A percentile compares a stretch with the other conserved stretches of the same genome.
Evolutionary conservation across 2,329 filamentous ascomycete genomes (phyloP).

Genomic region (Alternaria incomplexa): DNA sequence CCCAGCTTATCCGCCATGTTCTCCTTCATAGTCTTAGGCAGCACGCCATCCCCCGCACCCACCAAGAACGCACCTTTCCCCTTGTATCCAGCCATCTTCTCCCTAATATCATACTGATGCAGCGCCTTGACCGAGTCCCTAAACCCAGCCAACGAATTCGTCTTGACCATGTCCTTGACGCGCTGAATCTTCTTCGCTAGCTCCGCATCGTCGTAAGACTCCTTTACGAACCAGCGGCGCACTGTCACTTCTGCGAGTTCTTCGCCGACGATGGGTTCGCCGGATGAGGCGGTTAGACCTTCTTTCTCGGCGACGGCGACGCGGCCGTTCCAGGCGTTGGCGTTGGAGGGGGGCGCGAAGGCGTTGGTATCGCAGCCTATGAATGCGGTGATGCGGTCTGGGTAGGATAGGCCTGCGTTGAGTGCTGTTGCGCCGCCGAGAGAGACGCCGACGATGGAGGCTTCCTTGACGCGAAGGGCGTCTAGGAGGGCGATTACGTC

Average conservation of each 20-base stretch:
- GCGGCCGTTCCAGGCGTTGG: constrained; percentile 79
- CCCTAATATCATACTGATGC: constrained; percentile 72
- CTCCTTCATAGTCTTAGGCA: constrained; percentile 80
- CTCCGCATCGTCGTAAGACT: constrained; percentile 62
- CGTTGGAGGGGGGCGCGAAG: constrained; percentile 74
- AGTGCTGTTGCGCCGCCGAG: constrained; percentile 81
- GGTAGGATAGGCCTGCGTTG: constrained; percentile 72
- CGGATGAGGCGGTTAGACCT: constrained; percentile 41
- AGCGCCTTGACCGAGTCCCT: constrained; percentile 71
- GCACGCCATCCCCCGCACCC: constrained; percentile 73
- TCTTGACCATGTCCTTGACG: constrained; percentile 72
- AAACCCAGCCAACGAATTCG: constrained; percentile 74
- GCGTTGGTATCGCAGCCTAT: constrained; percentile 82
- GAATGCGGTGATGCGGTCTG: constrained; percentile 64
- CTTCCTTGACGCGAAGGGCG: constrained; percentile 70
- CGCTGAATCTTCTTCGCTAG: constrained; percentile 59
- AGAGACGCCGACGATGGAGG: constrained; percentile 76
- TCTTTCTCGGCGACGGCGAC: constrained; percentile 70
- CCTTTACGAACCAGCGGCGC: constrained; percentile 73
- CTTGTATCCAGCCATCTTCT: constrained; percentile 59
- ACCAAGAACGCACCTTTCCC: constrained; percentile 73
- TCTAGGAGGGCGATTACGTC: constrained; percentile 72
- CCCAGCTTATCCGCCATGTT: constrained; percentile 61
- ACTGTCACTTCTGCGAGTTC: constrained; percentile 74
- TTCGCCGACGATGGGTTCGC: constrained; percentile 64